phyloP scores from a whole-genome alignment of 1,284 basidiomycete genomes.

The Sporisorium exsertum region DNA sequence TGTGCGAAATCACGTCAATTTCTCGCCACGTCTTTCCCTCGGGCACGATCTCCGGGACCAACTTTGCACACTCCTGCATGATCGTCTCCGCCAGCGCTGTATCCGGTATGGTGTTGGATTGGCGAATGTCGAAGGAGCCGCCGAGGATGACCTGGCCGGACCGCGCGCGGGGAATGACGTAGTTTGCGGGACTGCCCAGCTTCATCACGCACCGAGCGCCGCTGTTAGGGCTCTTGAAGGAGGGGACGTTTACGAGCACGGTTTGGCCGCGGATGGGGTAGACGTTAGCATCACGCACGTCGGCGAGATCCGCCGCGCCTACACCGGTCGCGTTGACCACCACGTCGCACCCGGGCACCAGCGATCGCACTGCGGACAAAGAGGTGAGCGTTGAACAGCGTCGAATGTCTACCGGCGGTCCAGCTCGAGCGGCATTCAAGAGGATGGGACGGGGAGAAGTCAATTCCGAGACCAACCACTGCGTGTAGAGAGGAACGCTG shows the following conservation, averaged over 20 bases:
- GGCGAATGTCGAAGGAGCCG: slow-evolving; percentile 73
- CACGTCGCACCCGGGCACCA: slow-evolving; percentile 45
- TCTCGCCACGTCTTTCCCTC: slow-evolving; percentile 49
- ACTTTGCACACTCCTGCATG: slow-evolving; percentile 69
- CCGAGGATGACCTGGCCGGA: slow-evolving; percentile 74
- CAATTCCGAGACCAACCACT: slow-evolving; percentile 54
- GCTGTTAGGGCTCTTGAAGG: slow-evolving; percentile 31
- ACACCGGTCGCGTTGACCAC: slow-evolving; percentile 72
- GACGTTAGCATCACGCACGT: slow-evolving; percentile 78
- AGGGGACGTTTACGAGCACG: slow-evolving; percentile 80
- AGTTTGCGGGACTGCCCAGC: slow-evolving; percentile 58
- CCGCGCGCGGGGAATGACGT: slow-evolving; percentile 74
- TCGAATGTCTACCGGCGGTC: slow-evolving; percentile 43
- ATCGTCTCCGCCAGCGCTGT: slow-evolving; percentile 72
- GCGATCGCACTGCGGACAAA: slow-evolving; percentile 20
- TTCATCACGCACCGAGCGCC: slow-evolving; percentile 54
- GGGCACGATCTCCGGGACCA: slow-evolving; percentile 53
- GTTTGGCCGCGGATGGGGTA: slow-evolving; percentile 89
- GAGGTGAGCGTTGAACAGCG: slow-evolving; percentile 37
- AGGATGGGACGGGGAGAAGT: slow-evolving; percentile 13
- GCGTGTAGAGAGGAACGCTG: slow-evolving; percentile 54
- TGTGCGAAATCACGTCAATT: slow-evolving; percentile 50
- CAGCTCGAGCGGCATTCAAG: slow-evolving; percentile 13
- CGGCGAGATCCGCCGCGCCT: slow-evolving; percentile 58
- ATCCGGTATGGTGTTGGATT: slow-evolving; percentile 65